Evolutionary conservation across 2,329 filamentous ascomycete genomes (phyloP), one percentile per base, ranked within the genome.

Genomic region (Paracorniculantispora psalliotae): DNA sequence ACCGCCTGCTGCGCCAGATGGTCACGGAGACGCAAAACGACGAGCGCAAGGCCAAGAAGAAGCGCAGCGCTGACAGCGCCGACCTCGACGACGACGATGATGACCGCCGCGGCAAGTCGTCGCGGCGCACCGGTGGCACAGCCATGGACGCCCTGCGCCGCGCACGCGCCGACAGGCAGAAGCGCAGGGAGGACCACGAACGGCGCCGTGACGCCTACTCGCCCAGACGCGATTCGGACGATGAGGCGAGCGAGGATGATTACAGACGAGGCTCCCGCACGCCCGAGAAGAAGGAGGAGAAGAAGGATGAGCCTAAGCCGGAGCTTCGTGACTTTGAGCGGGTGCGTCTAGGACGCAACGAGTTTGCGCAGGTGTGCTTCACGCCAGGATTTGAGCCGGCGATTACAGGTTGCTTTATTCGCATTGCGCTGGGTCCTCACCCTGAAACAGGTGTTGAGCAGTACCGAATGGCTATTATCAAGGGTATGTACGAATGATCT

Each of bases 351-450:
- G 91, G 92, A 52, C 85, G 94, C 62, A 89, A 84, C 65, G 90
- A 92, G 68, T 96, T 99, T 71, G 88, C 89, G 7, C 86, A 93
- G 68, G 89, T 96, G 58, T 97, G 92, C 79, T 96, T 96, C 77
- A 93, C 92, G 66, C 94, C 94, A 12, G 88, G 88, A 4, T 97
- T 99, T 65, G 90, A 96, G 59, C 78, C 89, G 9, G 82, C 89
- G 30, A 89, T 97, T 67, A 85, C 80, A 17, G 91, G 91, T 54
- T 96, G 92, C 72, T 99, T 89, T 71, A 88, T 88, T 39, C 90
- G 94, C 54, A 85, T 97, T 64, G 90, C 87, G 62, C 84, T 97
- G 59, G 93, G 92, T 0, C 82, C 88, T 13, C 89, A 96, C 69
- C 83, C 83, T 12, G 81, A 86, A 23, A 90, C 84, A 4, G 87